These are phyloP conservation scores for Delitschia confertaspora DNA, from an alignment of 495 filamentous ascomycete genomes.

Conservation along the genomic window DNA sequence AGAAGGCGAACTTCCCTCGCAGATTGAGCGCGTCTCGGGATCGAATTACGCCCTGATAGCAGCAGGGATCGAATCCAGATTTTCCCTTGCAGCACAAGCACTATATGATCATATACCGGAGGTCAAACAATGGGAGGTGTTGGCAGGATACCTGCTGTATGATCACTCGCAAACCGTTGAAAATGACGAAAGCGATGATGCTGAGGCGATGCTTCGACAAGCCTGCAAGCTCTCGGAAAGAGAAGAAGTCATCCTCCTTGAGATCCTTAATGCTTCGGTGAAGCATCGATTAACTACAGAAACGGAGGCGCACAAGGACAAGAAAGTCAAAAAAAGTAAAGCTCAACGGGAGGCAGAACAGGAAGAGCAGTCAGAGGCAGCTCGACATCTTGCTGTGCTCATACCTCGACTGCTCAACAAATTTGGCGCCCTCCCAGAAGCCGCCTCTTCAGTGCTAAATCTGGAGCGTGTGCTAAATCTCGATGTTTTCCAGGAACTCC, in stretches of 20 bases:
- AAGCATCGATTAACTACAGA: conserved; percentile 54
- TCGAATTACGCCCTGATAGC: conserved; percentile 40
- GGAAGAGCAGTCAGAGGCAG: conserved; percentile 63
- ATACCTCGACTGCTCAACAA: conserved; percentile 85
- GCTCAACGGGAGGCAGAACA: conserved; percentile 50
- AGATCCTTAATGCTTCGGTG: conserved; percentile 73
- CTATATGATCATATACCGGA: conserved; percentile 74
- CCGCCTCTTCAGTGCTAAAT: conserved; percentile 73
- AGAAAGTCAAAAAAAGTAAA: conserved; percentile 39
- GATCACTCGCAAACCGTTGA: conserved; percentile 61
- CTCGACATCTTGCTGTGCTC: conserved; percentile 60
- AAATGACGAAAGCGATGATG: conserved; percentile 42
- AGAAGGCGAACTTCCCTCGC: conserved; percentile 36
- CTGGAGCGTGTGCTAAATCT: conserved; percentile 83
- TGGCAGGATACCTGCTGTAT: conserved; percentile 84
- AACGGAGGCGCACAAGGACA: conserved; percentile 31
- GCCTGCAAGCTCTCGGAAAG: conserved; percentile 63
- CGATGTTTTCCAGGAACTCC: conserved; percentile 78
- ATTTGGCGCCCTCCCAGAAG: conserved; percentile 78
- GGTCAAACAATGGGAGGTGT: conserved; percentile 73
- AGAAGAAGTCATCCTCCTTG: conserved; percentile 77
- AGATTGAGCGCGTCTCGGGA: conserved; percentile 24
- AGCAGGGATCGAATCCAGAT: conserved; percentile 61
- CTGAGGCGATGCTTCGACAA: conserved; percentile 49
- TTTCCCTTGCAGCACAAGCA: conserved; percentile 73